phyloP scores from a whole-genome alignment of 192 early-diverging fungal genomes.

The Neocallimastix lanati region DNA sequence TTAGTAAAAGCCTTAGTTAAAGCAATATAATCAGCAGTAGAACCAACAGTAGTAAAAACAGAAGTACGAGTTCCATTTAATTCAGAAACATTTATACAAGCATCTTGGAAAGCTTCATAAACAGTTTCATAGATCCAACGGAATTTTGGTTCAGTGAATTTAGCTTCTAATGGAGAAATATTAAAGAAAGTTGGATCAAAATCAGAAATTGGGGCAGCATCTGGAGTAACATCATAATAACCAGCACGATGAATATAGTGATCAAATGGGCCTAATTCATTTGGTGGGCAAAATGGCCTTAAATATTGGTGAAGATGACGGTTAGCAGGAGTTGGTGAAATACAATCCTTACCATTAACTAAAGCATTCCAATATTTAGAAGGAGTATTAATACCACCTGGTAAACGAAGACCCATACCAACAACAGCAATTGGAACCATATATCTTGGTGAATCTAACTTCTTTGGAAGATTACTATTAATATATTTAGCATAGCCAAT shows the following conservation, averaged over 20 bases:
- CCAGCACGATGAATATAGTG: background rate
- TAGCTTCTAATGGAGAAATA: constrained; percentile 8
- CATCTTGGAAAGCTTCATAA: constrained; percentile 9
- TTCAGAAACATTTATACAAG: constrained; percentile 9
- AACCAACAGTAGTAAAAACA: background rate
- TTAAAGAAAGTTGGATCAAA: constrained; percentile 14
- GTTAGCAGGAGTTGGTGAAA: background rate
- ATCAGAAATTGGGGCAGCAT: background rate
- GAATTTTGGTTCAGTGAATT: constrained; percentile 4
- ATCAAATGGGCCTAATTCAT: background rate
- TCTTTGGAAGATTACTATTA: background rate
- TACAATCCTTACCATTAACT: background rate
- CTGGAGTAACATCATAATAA: background rate
- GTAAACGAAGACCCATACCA: background rate
- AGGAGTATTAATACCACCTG: background rate
- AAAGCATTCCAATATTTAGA: background rate
- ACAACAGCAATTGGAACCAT: background rate
- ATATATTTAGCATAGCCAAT: background rate
- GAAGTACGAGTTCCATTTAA: constrained; percentile 9
- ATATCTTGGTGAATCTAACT: background rate
- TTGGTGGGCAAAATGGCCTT: background rate
- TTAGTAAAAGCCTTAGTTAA: background rate
- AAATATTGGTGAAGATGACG: background rate
- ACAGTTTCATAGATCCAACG: constrained; percentile 4
- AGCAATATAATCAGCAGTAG: background rate